Base-by-base conservation (phyloP, 371 early-diverging fungal species). In the Syncephalastrum racemosum region DNA sequence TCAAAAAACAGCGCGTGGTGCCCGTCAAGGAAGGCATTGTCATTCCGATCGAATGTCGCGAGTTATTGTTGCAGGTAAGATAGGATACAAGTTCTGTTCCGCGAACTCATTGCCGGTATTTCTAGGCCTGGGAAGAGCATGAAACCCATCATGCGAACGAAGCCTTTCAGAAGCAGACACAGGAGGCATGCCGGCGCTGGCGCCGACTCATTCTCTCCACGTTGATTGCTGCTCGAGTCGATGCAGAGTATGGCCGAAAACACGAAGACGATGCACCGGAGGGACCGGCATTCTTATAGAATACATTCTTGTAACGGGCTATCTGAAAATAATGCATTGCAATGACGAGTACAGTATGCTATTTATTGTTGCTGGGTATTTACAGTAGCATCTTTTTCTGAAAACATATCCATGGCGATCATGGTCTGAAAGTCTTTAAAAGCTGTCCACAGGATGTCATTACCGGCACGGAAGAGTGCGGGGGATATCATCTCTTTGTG, bases 11-110 rank as follows among this genome's bases (percentile, higher is more conserved):
- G 55, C 65, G 75, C 23, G 80, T 86, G 20, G 70, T 84, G 2
- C 95, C 95, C 3, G 71, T 86, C 4, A 62, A 85, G 1, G 56
- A 77, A 8, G 95, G 95, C 13, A 83, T 94, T 42, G 86, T 95
- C 12, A 83, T 94, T 0, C 81, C 85, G 8, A 62, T 72, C 36
- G 87, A 88, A 36, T 56, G 68, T 15, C 77, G 80, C 20, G 80
- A 77, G 6, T 60, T 91, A 18, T 54, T 94, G 0, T 46, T 73
- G 48, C 90, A 90, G 62, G 92, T 77, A 70, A 63, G 62, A 41
- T 63, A 0, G 48, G 22, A 20, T 52, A 58, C 8, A 36, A 3
- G 15, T 41, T 42, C 10, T 25, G 0, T 49, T 49, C n/a, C 27
- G 20, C 7, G 15, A 53, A 39, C 20, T 55, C 31, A 46, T 31